Evolutionary conservation across 257 asterid genomes (phyloP).

Genomic region (Fraxinus quadrangulata): DNA sequence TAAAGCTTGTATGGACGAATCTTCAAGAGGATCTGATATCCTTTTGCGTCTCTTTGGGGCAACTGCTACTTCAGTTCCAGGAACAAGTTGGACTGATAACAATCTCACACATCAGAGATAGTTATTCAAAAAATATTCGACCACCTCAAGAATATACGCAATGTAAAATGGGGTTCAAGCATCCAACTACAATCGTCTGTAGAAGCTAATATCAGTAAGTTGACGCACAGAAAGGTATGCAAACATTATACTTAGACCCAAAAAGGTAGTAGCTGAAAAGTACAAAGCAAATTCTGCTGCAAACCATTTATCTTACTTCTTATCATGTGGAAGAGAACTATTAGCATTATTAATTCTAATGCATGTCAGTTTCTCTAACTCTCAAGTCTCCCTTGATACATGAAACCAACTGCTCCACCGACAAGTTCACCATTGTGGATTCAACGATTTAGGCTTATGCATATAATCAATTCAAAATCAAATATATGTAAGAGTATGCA

Average conservation of each 20-base stretch:
- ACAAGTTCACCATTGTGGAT: background rate
- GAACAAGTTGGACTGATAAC: slow-evolving; percentile 88
- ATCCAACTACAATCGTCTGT: background rate
- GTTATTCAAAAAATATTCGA: background rate
- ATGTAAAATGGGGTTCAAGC: background rate
- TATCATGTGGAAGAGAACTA: background rate
- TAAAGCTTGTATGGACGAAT: slow-evolving; percentile 42
- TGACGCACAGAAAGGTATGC: background rate
- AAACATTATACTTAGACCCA: background rate
- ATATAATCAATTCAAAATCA: background rate
- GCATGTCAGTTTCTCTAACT: background rate
- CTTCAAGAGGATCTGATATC: slow-evolving; percentile 29
- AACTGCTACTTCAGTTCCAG: slow-evolving; percentile 93
- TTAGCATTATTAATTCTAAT: background rate
- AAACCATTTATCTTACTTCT: background rate
- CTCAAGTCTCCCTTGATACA: background rate
- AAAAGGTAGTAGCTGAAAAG: background rate
- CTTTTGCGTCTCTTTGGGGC: slow-evolving; percentile 89
- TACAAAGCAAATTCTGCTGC: background rate
- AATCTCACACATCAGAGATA: slow-evolving; percentile 37
- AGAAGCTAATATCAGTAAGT: background rate
- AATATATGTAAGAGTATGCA: background rate
- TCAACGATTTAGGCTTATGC: background rate
- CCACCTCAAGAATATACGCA: background rate
- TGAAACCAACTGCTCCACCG: background rate